These are phyloP conservation scores for Omphalea diandra DNA, from an alignment of 441 rosid genomes.

Conservation along the genomic window DNA sequence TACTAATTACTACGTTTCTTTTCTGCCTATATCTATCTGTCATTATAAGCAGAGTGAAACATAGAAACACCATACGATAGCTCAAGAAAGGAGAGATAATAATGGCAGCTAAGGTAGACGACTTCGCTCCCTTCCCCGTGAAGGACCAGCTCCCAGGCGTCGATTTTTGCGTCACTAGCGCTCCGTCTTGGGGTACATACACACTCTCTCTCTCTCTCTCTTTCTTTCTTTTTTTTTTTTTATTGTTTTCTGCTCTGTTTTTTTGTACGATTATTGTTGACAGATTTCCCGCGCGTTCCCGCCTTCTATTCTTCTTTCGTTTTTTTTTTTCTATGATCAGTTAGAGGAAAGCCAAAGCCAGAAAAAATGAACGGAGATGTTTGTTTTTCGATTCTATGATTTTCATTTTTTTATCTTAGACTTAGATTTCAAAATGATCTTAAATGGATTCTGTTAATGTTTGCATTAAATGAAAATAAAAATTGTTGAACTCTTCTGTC, in stretches of 20 bases:
- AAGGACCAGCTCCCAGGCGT: conserved; percentile 89
- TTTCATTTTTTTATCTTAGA: not conserved
- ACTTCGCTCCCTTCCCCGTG: conserved; percentile 64
- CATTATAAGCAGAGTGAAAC: not conserved
- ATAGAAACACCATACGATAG: not conserved
- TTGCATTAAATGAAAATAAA: not conserved
- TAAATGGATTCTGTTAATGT: too few species aligned
- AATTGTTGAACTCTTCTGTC: not conserved
- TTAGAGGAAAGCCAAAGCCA: not conserved
- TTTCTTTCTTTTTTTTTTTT: too few species aligned
- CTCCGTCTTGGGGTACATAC: conserved; percentile 74
- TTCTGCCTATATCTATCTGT: conserved; percentile 20
- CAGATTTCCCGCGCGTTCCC: conserved; percentile 6
- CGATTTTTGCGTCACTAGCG: conserved; percentile 66
- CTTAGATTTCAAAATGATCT: not conserved
- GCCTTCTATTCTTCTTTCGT: not conserved
- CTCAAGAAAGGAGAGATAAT: not conserved
- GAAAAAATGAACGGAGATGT: not conserved
- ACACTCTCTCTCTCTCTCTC: not conserved
- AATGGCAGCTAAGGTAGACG: conserved; percentile 48
- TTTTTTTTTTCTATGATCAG: not conserved
- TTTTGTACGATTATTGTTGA: not conserved
- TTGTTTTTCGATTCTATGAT: not conserved
- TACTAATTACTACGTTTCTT: not conserved
- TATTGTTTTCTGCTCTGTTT: not conserved